Evolutionary conservation across 352 stramenopile species (phyloP), one percentile per base, ranked within the genome.

Genomic region (Phytophthora ramorum): DNA sequence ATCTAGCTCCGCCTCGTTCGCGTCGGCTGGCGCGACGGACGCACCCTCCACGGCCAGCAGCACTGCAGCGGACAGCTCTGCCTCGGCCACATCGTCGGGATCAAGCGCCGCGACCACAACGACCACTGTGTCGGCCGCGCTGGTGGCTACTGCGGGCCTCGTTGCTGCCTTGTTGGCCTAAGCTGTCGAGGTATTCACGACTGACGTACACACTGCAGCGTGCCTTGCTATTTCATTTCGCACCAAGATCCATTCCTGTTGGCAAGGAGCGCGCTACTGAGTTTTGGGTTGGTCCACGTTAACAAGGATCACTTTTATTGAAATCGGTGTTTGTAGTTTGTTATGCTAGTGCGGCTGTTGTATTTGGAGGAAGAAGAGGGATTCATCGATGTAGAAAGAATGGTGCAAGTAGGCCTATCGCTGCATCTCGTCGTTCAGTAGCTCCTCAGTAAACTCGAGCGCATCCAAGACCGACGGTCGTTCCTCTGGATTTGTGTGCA

Each of bases 401-500:
- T 48, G 16, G 24, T 14, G 37, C n/a, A 22, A 45, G 38, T 6
- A 24, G 10, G 22, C 30, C 50, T 79, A 88, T 20, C 78, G 63
- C 48, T 75, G 82, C 68, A 83, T 78, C 38, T 90, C 78, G 49
- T 91, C 82, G 54, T 88, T 81, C 22, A 94, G 61, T 26, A 96
- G 63, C 47, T 96, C 87, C 43, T 89, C 82, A 4, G 87, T 82
- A 71, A 95, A 95, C 69, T 95, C 87, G 30, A 96, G 71, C 7
- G 87, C 83, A 48, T 96, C 87, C 46, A 92, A 64, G 14, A 93
- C 76, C 6, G 86, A 92, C 22, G 86, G 87, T 1, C 88, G 78
- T 66, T 96, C 87, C 35, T 93, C 83, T 4, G 88, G 83, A 59
- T 93, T 92, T 28, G 79, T 84, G 46, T 93, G 86, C 38, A 96